phyloP scores from a whole-genome alignment of 768 basidiomycete species.

The Kwoniella shandongensis region DNA sequence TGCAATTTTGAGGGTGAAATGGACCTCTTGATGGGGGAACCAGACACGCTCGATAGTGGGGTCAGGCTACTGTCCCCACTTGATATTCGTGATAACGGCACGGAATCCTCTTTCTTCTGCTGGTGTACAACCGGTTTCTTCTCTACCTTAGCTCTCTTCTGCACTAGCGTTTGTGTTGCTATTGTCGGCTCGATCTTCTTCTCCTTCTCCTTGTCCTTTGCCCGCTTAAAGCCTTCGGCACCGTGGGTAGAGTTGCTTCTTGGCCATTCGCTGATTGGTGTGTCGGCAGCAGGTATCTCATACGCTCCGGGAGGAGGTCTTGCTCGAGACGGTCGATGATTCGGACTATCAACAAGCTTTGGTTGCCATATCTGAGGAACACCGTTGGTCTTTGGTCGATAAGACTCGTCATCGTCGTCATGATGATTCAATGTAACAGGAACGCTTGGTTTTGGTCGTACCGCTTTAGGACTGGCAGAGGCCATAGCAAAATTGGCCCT shows the following conservation, averaged over 20 bases:
- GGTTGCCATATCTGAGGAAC: background rate
- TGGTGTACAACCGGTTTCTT: background rate
- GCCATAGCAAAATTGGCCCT: too few relatives aligned
- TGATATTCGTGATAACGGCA: background rate
- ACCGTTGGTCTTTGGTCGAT: constrained; percentile 3
- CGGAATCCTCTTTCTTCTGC: background rate
- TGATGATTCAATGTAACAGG: too few relatives aligned
- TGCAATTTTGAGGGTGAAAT: background rate
- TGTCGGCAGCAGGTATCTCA: constrained; percentile 5
- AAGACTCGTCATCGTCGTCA: constrained; percentile 5
- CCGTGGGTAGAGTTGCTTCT: constrained; percentile 8
- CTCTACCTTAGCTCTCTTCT: background rate
- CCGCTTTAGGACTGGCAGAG: too few relatives aligned
- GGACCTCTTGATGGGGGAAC: constrained; percentile 1
- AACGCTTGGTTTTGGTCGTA: too few relatives aligned
- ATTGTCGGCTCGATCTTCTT: background rate
- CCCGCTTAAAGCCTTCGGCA: constrained; percentile 8
- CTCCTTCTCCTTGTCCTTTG: background rate
- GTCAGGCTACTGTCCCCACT: background rate
- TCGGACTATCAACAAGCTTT: background rate
- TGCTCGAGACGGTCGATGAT: constrained; percentile 2
- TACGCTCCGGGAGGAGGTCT: constrained; percentile 14
- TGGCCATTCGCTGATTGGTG: constrained; percentile 15
- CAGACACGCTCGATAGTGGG: background rate
- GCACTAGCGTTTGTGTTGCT: background rate